These are phyloP conservation scores for Aureobasidium sp. DNA, from an alignment of 2,329 filamentous ascomycete genomes.

Conservation along the genomic window DNA sequence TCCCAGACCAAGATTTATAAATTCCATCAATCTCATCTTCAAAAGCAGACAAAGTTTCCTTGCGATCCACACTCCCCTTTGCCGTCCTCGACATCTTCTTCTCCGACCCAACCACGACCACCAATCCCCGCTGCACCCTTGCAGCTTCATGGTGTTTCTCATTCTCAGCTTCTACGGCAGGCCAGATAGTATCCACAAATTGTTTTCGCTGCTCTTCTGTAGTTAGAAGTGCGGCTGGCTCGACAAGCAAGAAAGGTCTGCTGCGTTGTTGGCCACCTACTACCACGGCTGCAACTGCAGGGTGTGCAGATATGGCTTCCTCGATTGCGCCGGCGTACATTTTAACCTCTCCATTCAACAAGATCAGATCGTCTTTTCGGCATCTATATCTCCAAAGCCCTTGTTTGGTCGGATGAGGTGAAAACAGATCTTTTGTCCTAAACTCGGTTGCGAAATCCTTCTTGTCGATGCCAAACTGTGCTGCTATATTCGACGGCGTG, in stretches of 20 bases:
- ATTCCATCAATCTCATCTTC: slow-evolving; percentile 3
- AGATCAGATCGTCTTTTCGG: slow-evolving; percentile 10
- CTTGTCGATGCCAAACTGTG: background rate
- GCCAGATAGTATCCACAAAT: slow-evolving; percentile 10
- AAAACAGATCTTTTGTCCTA: slow-evolving; percentile 14
- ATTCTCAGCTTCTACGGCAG: slow-evolving; percentile 6
- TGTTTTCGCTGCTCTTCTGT: background rate
- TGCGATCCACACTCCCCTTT: slow-evolving; percentile 11
- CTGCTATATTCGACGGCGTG: background rate
- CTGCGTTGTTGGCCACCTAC: slow-evolving; percentile 10
- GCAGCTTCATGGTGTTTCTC: slow-evolving; percentile 1
- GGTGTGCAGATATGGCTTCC: slow-evolving; percentile 2
- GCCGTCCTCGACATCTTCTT: slow-evolving; percentile 3
- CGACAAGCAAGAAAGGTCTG: slow-evolving; percentile 14
- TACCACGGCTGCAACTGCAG: background rate
- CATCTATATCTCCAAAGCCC: slow-evolving; percentile 13
- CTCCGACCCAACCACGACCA: background rate
- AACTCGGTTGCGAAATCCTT: background rate
- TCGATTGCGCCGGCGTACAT: slow-evolving; percentile 14
- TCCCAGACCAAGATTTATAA: slow-evolving; percentile 3
- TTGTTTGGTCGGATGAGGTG: slow-evolving; percentile 3
- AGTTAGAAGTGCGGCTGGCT: background rate
- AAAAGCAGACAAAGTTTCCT: background rate
- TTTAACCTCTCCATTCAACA: slow-evolving; percentile 14
- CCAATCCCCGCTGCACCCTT: background rate